Conservation (phyloP, 78 protist genomes). For the Pigoraptor vietnamica region DNA sequence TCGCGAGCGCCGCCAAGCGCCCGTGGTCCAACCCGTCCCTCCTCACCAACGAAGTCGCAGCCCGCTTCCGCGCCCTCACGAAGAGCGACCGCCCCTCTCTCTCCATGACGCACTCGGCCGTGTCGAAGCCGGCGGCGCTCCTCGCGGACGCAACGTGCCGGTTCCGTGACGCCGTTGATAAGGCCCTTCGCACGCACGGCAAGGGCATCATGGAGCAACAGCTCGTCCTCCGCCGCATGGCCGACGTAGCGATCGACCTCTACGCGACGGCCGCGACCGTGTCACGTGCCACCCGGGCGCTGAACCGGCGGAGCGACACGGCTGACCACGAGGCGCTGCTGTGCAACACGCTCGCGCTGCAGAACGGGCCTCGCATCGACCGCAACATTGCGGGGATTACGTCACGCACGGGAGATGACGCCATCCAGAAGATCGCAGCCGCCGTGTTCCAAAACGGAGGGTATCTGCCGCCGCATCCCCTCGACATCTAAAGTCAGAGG, state of each 20-base stretch:
- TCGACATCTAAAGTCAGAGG: background rate
- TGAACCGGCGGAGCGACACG: background rate
- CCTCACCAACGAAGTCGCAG: background rate
- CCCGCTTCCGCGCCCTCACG: background rate
- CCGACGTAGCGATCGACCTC: constrained; percentile 11
- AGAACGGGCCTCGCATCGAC: background rate
- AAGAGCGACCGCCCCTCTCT: background rate
- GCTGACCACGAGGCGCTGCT: constrained; percentile 10
- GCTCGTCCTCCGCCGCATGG: constrained; percentile 9
- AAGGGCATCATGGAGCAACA: constrained; percentile 16
- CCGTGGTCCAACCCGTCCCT: background rate
- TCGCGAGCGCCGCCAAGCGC: background rate
- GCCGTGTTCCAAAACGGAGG: background rate
- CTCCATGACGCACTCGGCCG: background rate
- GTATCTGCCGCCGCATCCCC: background rate
- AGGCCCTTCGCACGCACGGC: background rate
- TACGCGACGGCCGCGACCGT: background rate
- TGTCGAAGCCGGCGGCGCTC: background rate
- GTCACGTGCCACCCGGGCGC: constrained; percentile 3
- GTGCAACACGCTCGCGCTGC: background rate
- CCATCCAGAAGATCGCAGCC: background rate
- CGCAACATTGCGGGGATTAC: background rate
- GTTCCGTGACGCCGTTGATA: background rate
- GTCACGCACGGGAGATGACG: background rate
- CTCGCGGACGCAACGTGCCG: background rate